These are phyloP conservation scores for Xylariaceae sp. DNA, from an alignment of 2,329 filamentous ascomycete genomes.

Conservation along the genomic window DNA sequence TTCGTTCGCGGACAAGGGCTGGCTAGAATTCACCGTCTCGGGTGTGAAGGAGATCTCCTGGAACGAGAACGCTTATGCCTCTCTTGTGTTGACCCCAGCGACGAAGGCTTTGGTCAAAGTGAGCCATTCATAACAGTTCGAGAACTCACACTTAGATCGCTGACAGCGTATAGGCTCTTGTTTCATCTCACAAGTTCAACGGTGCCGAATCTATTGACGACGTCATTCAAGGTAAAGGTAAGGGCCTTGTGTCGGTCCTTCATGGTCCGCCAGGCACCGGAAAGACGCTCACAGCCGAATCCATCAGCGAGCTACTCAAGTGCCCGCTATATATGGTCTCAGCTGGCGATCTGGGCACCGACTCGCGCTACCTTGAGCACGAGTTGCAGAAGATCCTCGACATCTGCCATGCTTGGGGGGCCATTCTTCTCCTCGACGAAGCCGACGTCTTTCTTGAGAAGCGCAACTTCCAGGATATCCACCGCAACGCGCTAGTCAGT, in stretches of 20 bases:
- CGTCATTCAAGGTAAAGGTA: slow-evolving; percentile 78
- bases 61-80: slow-evolving; percentile 80
- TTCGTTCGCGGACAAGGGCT: slow-evolving; percentile 81
- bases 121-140: slow-evolving; percentile 1
- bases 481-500: slow-evolving; percentile 79
- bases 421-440: slow-evolving; percentile 80
- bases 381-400: slow-evolving; percentile 82
- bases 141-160: slow-evolving; percentile 4
- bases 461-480: slow-evolving; percentile 76
- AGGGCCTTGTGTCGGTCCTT: slow-evolving; percentile 76
- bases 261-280: slow-evolving; percentile 84
- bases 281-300: slow-evolving; percentile 84
- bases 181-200: slow-evolving; percentile 80
- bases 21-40: slow-evolving; percentile 82
- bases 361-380: slow-evolving; percentile 66
- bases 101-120: slow-evolving; percentile 64
- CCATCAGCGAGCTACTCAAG: slow-evolving; percentile 76
- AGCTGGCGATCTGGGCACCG: slow-evolving; percentile 76
- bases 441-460: slow-evolving; percentile 82
- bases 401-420: slow-evolving; percentile 81
- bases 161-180: slow-evolving; percentile 52
- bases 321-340: slow-evolving; percentile 81
- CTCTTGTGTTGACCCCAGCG: slow-evolving; percentile 64
- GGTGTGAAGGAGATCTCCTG: slow-evolving; percentile 76
- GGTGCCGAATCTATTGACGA: slow-evolving; percentile 79